These are phyloP conservation scores for Pterocarpus santalinus DNA, from an alignment of 306 rosid species.

Conservation along the genomic window DNA sequence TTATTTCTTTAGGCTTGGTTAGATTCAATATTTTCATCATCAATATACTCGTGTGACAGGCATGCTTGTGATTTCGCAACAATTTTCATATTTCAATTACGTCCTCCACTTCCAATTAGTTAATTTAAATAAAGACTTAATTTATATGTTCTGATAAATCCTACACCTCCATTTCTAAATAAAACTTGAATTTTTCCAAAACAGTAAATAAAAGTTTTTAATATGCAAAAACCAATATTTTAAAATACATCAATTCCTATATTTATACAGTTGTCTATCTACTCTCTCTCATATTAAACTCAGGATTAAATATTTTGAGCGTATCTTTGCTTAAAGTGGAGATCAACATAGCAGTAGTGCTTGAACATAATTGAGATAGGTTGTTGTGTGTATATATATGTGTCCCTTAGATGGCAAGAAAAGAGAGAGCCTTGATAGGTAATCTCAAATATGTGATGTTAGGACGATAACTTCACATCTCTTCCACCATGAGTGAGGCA, in stretches of 20 bases:
- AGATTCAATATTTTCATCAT: constrained; percentile 44
- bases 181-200: not conserved
- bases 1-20: constrained; percentile 35
- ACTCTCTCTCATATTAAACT: not conserved
- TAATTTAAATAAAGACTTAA: constrained; percentile 8
- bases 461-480: constrained; percentile 38
- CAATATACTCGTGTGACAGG: constrained; percentile 54
- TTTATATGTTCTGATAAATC: not conserved
- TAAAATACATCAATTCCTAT: no score
- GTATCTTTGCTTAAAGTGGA: constrained; percentile 35
- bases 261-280: not conserved
- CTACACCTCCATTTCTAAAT: not conserved
- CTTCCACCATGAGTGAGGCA: constrained; percentile 47
- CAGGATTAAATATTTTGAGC: not conserved
- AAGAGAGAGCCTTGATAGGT: constrained; percentile 43
- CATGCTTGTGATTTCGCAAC: constrained; percentile 48
- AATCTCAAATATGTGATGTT: constrained; percentile 45
- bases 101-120: not conserved
- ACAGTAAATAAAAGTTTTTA: no score
- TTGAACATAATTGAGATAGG: constrained; percentile 37
- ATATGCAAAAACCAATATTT: no score
- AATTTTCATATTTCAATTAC: not conserved
- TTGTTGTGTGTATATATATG: constrained; percentile 32
- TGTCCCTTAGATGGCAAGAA: constrained; percentile 58
- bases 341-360: constrained; percentile 13